Evolutionary conservation across 352 stramenopile species (phyloP), one percentile per base, ranked within the genome.

Genomic region (Phytophthora hibernalis): DNA sequence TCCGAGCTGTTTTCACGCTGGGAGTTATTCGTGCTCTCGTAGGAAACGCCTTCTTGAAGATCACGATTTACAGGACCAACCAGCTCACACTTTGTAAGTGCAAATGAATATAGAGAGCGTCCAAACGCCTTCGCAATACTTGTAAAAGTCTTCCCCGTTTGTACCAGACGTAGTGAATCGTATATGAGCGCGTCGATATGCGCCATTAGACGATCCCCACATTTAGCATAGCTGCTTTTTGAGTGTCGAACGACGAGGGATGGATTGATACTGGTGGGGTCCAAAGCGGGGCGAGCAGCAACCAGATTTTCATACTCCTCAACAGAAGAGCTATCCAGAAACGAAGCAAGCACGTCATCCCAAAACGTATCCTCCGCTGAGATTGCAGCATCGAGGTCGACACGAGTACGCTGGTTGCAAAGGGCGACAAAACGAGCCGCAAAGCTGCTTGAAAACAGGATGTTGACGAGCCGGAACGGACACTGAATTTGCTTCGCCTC

Each of bases 41-140:
- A 50, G n/a, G 50, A 50, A 6, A 50, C 38, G 6, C 50, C 38
- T 1, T 42, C 24, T 30, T 4, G 38, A 1, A 59, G 52, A 15
- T 48, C 38, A 2, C 16, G 16, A 42, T 51, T 50, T 16, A 59
- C 37, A 10, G 38, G 13, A 11, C 22, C 22, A 24, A 47, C 30
- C 38, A 30, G 26, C 8, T 47, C 52, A 10, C 6, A 8, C 50
- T 30, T 40, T 5, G 16, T n/a, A 59, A 12, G 11, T 59, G 52
- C 15, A 59, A 30, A 12, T 50, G 22, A 2, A 59, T 10, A 13
- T 59, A 50, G 2, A 59, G 24, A 15, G 52, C 52, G 30, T 59
- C 52, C 22, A 59, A 10, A 20, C 52, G 35, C 8, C 52, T 1
- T 40, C 11, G 15, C 52, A 59, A 11, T 42, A 50, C 2, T 30